Percentiles rank a stretch among this genome's conserved stretches.
Conservation (phyloP, 305 asterid species). For the Fraxinus angustifolia region DNA sequence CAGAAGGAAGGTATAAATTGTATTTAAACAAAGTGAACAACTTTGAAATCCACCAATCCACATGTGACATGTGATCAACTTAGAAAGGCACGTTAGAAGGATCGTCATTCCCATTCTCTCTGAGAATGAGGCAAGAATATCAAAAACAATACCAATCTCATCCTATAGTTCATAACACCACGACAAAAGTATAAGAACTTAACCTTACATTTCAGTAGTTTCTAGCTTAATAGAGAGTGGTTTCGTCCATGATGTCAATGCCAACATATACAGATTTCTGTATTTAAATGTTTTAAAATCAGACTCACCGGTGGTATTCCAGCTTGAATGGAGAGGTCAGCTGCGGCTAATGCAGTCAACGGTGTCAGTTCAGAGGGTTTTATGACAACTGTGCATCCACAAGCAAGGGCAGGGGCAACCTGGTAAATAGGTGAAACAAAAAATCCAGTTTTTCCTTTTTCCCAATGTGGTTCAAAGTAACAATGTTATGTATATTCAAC, state of each 20-base stretch:
- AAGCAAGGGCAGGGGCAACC: constrained; percentile 98
- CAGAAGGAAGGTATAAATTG: background rate
- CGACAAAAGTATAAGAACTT: background rate
- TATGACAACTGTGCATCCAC: constrained; percentile 91
- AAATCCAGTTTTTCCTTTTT: constrained; percentile 6
- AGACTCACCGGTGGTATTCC: constrained; percentile 89
- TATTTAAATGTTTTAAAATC: constrained; percentile 20
- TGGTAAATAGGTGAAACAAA: constrained; percentile 33
- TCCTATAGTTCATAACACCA: background rate
- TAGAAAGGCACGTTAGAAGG: background rate
- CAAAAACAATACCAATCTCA: background rate
- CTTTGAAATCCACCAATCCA: background rate
- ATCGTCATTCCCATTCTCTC: background rate
- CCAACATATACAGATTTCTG: background rate
- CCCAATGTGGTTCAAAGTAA: constrained; percentile 8
- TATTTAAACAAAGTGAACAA: background rate
- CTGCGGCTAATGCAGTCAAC: constrained; percentile 95
- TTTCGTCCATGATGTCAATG: constrained; percentile 1
- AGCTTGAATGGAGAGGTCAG: constrained; percentile 90
- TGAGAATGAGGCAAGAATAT: background rate
- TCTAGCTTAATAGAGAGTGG: background rate
- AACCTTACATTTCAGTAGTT: background rate
- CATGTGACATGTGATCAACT: background rate
- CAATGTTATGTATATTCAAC: background rate
- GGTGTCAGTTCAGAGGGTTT: constrained; percentile 96